phyloP scores from a whole-genome alignment of 1,284 basidiomycete genomes.

The Ganoderma meredithae region DNA sequence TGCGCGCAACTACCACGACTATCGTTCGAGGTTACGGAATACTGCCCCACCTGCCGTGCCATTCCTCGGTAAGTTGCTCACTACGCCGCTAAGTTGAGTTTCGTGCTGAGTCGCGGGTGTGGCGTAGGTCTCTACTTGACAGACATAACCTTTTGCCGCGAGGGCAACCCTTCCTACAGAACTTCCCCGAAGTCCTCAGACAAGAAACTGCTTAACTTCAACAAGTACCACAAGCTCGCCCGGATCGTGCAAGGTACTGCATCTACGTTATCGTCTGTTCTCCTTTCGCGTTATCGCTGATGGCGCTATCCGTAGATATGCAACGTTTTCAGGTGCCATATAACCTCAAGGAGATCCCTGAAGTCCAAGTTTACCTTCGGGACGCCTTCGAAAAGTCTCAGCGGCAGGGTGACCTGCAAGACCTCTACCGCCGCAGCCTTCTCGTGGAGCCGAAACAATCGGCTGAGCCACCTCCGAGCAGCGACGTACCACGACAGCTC shows the following conservation, averaged over 20 bases:
- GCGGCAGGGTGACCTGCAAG: slow-evolving; percentile 79
- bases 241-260: slow-evolving; percentile 82
- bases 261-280: slow-evolving; percentile 8
- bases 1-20: slow-evolving; percentile 91
- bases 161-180: slow-evolving; percentile 90
- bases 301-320: slow-evolving; percentile 65
- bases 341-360: slow-evolving; percentile 82
- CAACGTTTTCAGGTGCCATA: slow-evolving; percentile 92
- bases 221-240: slow-evolving; percentile 92
- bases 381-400: slow-evolving; percentile 75
- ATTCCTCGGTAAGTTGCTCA: slow-evolving; percentile 76
- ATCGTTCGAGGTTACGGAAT: slow-evolving; percentile 84
- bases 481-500: slow-evolving; percentile 71
- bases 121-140: slow-evolving; percentile 83
- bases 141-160: slow-evolving; percentile 94
- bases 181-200: slow-evolving; percentile 79
- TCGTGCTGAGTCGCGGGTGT: background rate
- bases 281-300: background rate
- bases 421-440: slow-evolving; percentile 82
- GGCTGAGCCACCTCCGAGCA: slow-evolving; percentile 69
- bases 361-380: slow-evolving; percentile 82
- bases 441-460: slow-evolving; percentile 82
- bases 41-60: slow-evolving; percentile 90
- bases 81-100: slow-evolving; percentile 16
- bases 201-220: slow-evolving; percentile 93